Percentiles rank a stretch among this genome's conserved stretches.
Conservation (phyloP, 2,329 filamentous ascomycete genomes). For the Huntiella savannae region DNA sequence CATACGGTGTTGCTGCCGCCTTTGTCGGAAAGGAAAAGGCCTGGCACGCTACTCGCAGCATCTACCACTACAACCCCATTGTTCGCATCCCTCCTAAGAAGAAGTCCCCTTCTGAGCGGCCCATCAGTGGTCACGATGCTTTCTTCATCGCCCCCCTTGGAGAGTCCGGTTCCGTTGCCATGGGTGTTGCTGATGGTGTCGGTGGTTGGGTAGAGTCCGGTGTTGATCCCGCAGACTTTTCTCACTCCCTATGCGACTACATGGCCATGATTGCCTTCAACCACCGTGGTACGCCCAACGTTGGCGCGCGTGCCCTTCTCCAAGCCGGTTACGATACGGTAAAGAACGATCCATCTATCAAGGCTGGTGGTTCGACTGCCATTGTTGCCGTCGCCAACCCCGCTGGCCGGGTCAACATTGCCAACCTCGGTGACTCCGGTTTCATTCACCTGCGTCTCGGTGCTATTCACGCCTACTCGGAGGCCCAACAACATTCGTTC, state of each 20-base stretch:
- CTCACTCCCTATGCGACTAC: slow-evolving; percentile 79
- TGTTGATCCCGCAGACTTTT: slow-evolving; percentile 87
- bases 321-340: slow-evolving; percentile 71
- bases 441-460: slow-evolving; percentile 75
- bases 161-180: slow-evolving; percentile 50
- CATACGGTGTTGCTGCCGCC: slow-evolving; percentile 54
- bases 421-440: slow-evolving; percentile 89
- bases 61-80: slow-evolving; percentile 54
- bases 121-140: slow-evolving; percentile 79
- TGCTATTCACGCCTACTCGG: slow-evolving; percentile 64
- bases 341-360: slow-evolving; percentile 50
- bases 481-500: slow-evolving; percentile 86
- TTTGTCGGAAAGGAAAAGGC: slow-evolving; percentile 54
- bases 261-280: slow-evolving; percentile 61
- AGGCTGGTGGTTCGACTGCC: slow-evolving; percentile 78
- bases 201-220: slow-evolving; percentile 88
- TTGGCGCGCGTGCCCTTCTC: slow-evolving; percentile 24
- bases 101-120: slow-evolving; percentile 39
- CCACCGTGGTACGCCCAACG: slow-evolving; percentile 38
- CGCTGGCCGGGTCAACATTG: slow-evolving; percentile 63
- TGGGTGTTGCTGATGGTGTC: slow-evolving; percentile 86
- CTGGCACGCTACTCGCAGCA: slow-evolving; percentile 48
- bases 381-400: slow-evolving; percentile 62
- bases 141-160: slow-evolving; percentile 83
- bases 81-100: slow-evolving; percentile 35